Evolutionary conservation across 2,329 filamentous ascomycete species (phyloP), one percentile per base, ranked within the genome.

Genomic region (Basipetospora chlamydospora): DNA sequence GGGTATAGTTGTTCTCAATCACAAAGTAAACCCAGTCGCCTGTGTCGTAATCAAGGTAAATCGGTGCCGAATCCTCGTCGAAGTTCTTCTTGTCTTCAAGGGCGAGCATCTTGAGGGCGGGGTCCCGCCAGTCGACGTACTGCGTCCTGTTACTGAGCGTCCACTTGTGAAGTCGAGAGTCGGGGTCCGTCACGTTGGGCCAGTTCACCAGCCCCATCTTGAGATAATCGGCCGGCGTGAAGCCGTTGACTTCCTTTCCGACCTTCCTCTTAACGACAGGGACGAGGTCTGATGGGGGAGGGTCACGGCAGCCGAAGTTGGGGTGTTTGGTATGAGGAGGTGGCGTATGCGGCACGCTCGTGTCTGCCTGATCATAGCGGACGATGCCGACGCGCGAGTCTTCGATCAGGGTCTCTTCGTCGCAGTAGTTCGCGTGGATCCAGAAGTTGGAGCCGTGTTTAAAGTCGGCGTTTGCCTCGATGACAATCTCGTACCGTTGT

Each of bases 341-440:
- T 5, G 38, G 32, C 5, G 45, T 47, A 9, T 28, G 18, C 8
- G 45, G 45, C 6, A 38, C 41, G 6, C 38, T 42, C 21, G 41
- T 43, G 17, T 40, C 47, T 18, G 46, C 44, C 20, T 56, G 6
- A 23, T 23, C 51, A 43, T 65, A 65, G 31, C 53, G 58, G 4
- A 73, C 44, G 29, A 73, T 66, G 2, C 65, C 69, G 31, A 50
- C 59, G 44, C 70, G 66, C 42, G 65, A 60, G 31, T 58, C 50
- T 0, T 49, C 22, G 22, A 23, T 23, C 22, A 23, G 38, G 22
- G 50, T 60, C 18, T 46, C 47, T 28, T 63, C 66, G 3, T 50
- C 44, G 1, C 54, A 58, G 44, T 66, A 70, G 2, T 50, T 49
- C 0, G 42, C 32, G 42, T 65, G 57, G 38, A 73, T 54, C 64